Evolutionary conservation across 2,329 filamentous ascomycete species (phyloP).

Genomic region (Diaporthe ilicicola): DNA sequence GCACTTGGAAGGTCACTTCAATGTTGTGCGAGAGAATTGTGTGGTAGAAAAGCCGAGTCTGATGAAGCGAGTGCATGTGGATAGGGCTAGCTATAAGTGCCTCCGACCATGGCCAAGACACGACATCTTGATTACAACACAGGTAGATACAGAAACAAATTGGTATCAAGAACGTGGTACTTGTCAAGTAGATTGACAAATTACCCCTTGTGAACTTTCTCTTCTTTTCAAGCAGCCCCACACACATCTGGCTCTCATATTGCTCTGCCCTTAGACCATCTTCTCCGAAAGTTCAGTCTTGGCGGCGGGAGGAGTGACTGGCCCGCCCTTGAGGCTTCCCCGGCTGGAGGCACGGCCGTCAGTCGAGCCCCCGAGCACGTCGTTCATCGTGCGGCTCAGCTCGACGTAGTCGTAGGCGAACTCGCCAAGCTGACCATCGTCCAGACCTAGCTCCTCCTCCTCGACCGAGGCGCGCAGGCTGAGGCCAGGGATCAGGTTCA

Average conservation of each 20-base stretch:
- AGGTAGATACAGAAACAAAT: not conserved
- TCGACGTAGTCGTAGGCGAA: slow-evolving; percentile 88
- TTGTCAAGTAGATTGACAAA: not conserved
- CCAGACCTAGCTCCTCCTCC: slow-evolving; percentile 74
- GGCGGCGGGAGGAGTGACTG: not conserved
- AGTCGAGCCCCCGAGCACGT: slow-evolving; percentile 35
- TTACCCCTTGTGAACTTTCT: not conserved
- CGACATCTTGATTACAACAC: not conserved
- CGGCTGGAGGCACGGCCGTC: slow-evolving; percentile 32
- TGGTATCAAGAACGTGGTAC: not conserved
- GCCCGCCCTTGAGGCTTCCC: slow-evolving; percentile 35
- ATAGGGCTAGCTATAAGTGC: not conserved
- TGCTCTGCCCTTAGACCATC: not conserved
- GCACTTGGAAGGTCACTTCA: not conserved
- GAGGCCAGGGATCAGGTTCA: slow-evolving; percentile 76
- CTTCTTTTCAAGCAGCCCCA: not conserved
- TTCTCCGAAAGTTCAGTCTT: slow-evolving; percentile 27
- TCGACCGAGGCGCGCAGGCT: slow-evolving; percentile 73
- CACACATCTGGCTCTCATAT: not conserved
- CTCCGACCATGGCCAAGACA: not conserved
- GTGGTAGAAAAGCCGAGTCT: not conserved
- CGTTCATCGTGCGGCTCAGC: slow-evolving; percentile 69
- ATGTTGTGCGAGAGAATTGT: not conserved
- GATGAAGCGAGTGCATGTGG: not conserved
- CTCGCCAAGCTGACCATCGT: slow-evolving; percentile 81